Conservation (phyloP, 202 grass and related monocot genomes). For the Panicum virgatum region DNA sequence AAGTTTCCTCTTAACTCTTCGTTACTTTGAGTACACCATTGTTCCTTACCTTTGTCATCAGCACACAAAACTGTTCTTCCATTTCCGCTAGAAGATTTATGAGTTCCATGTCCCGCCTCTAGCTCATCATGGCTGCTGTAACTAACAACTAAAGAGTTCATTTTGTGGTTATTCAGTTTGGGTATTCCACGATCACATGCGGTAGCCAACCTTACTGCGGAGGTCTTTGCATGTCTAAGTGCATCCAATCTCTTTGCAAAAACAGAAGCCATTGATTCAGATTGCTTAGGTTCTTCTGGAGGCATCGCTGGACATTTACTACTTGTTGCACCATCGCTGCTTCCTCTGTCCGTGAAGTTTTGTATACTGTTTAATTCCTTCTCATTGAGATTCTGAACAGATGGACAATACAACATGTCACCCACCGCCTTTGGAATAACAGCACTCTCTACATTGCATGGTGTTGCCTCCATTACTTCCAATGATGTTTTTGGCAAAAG, state of each 20-base stretch:
- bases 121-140: slow-evolving; percentile 40
- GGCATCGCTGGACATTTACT: slow-evolving; percentile 55
- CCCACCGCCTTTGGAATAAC: slow-evolving; percentile 36
- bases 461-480: slow-evolving; percentile 41
- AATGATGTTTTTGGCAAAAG: slow-evolving; percentile 67
- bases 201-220: slow-evolving; percentile 34
- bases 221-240: slow-evolving; percentile 58
- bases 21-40: slow-evolving; percentile 29
- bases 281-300: slow-evolving; percentile 57
- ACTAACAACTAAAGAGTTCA: slow-evolving; percentile 36
- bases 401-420: slow-evolving; percentile 37
- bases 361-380: slow-evolving; percentile 39
- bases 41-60: slow-evolving; percentile 48
- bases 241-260: slow-evolving; percentile 82
- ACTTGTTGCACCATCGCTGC: slow-evolving; percentile 48
- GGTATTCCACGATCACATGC: slow-evolving; percentile 34
- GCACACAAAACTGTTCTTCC: slow-evolving; percentile 59
- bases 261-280: slow-evolving; percentile 68
- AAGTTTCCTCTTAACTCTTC: slow-evolving; percentile 36
- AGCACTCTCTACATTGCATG: slow-evolving; percentile 48
- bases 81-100: slow-evolving; percentile 55
- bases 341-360: slow-evolving; percentile 37
- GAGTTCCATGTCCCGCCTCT: slow-evolving; percentile 25
- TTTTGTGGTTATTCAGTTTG: slow-evolving; percentile 32
- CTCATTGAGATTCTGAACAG: slow-evolving; percentile 26